A percentile compares a stretch with the other conserved stretches of the same genome.
These are phyloP conservation scores for Prunus davidiana DNA, from an alignment of 306 rosid species.

Conservation along the genomic window DNA sequence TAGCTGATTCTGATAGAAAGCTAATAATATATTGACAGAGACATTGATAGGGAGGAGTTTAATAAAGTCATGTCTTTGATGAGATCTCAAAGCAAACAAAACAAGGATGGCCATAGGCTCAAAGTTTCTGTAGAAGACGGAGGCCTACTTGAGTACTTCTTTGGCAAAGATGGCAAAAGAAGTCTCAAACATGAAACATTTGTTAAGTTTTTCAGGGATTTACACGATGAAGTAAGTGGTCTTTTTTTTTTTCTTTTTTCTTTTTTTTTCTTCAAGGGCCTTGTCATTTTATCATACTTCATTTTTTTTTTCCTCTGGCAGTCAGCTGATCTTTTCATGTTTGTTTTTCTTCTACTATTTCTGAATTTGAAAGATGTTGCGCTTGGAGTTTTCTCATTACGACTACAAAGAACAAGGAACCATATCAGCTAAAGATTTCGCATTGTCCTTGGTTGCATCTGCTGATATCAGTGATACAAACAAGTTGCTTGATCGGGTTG, in stretches of 20 bases:
- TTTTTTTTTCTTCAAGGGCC: not conserved
- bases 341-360: not conserved
- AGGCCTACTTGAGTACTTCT: slow-evolving; percentile 63
- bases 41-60: slow-evolving; percentile 66
- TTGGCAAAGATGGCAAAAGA: slow-evolving; percentile 60
- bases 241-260: not conserved
- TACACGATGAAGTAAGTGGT: slow-evolving; percentile 59
- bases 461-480: slow-evolving; percentile 62
- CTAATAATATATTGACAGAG: slow-evolving; percentile 37
- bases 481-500: slow-evolving; percentile 61
- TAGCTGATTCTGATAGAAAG: not conserved
- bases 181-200: slow-evolving; percentile 57
- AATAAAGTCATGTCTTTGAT: slow-evolving; percentile 74
- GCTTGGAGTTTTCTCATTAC: slow-evolving; percentile 70
- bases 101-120: slow-evolving; percentile 45
- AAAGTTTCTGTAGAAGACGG: slow-evolving; percentile 55
- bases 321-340: not conserved
- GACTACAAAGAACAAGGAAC: slow-evolving; percentile 53
- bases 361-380: slow-evolving; percentile 47
- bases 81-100: slow-evolving; percentile 64
- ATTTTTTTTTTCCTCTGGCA: not conserved
- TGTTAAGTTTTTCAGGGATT: slow-evolving; percentile 58
- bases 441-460: slow-evolving; percentile 78
- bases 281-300: not conserved
- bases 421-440: slow-evolving; percentile 75